Percentiles rank a stretch among this genome's conserved stretches.
These are phyloP conservation scores for Mycena amicta DNA, from an alignment of 768 basidiomycete genomes.

Conservation along the genomic window DNA sequence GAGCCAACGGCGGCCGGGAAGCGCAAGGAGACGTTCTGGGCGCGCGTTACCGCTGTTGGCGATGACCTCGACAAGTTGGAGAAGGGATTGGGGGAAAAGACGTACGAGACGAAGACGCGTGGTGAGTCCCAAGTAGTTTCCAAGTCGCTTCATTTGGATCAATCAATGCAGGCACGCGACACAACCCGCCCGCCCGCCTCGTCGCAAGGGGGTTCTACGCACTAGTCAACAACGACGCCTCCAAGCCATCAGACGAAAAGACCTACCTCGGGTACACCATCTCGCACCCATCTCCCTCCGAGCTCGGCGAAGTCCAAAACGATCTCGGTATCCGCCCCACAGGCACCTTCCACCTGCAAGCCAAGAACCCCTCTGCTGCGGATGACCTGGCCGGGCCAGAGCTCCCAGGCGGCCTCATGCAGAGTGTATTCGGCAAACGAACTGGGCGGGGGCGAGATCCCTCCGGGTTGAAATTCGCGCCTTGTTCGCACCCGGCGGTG, in stretches of 20 bases:
- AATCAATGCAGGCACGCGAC: conserved; percentile 41
- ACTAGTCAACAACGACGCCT: conserved; percentile 52
- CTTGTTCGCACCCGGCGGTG: conserved; percentile 51
- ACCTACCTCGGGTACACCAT: conserved; percentile 64
- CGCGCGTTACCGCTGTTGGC: conserved; percentile 49
- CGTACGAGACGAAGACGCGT: conserved; percentile 64
- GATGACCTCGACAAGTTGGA: conserved; percentile 52
- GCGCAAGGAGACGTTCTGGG: conserved; percentile 57
- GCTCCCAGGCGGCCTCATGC: conserved; percentile 51
- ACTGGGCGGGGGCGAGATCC: conserved; percentile 44
- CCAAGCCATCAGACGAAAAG: conserved; percentile 45
- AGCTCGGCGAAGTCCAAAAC: conserved; percentile 46
- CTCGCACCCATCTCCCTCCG: conserved; percentile 49
- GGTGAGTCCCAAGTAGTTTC: conserved; percentile 32
- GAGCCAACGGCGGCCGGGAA: conserved; percentile 41
- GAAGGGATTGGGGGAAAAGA: conserved; percentile 49
- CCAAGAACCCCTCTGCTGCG: conserved; percentile 61
- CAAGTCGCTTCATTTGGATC: background rate
- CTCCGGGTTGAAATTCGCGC: conserved; percentile 54
- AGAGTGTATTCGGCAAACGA: conserved; percentile 51
- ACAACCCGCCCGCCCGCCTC: conserved; percentile 53
- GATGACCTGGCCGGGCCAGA: conserved; percentile 34
- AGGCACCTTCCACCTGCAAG: conserved; percentile 59
- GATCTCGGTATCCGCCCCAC: conserved; percentile 55
- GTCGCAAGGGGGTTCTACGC: conserved; percentile 63